These are phyloP conservation scores for Calonectria montana DNA, from an alignment of 2,329 filamentous ascomycete genomes.

Conservation along the genomic window DNA sequence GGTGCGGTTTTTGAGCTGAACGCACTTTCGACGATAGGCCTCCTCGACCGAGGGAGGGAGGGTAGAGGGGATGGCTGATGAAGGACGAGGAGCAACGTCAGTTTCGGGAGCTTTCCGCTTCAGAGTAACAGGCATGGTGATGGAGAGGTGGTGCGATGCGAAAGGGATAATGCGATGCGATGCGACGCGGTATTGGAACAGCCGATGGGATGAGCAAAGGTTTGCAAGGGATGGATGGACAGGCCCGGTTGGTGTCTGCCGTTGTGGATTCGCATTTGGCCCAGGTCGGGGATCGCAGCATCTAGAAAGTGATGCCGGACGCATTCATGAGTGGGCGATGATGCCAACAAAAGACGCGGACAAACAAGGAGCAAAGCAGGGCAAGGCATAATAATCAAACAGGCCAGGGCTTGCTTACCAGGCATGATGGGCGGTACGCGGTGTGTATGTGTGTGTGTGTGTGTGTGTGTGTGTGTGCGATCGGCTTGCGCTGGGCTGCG, in stretches of 20 bases:
- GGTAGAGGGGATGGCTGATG: constrained; percentile 65
- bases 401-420: constrained; percentile 21
- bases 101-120: constrained; percentile 52
- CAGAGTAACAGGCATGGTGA: constrained; percentile 46
- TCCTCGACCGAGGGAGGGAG: constrained; percentile 92
- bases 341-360: neutral
- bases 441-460: neutral
- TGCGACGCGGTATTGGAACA: neutral
- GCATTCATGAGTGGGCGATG: neutral
- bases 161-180: constrained; percentile 8
- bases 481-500: constrained; percentile 15
- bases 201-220: constrained; percentile 1
- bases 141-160: neutral
- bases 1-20: constrained; percentile 90
- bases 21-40: constrained; percentile 96
- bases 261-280: constrained; percentile 10
- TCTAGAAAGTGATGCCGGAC: neutral
- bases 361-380: neutral
- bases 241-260: constrained; percentile 8
- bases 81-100: constrained; percentile 48
- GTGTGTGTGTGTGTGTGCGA: neutral
- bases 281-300: neutral
- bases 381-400: neutral
- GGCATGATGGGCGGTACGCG: constrained; percentile 20
- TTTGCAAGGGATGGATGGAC: constrained; percentile 10